Base-by-base conservation (phyloP, 352 stramenopile genomes). In the Elongisporangium prolatum region DNA sequence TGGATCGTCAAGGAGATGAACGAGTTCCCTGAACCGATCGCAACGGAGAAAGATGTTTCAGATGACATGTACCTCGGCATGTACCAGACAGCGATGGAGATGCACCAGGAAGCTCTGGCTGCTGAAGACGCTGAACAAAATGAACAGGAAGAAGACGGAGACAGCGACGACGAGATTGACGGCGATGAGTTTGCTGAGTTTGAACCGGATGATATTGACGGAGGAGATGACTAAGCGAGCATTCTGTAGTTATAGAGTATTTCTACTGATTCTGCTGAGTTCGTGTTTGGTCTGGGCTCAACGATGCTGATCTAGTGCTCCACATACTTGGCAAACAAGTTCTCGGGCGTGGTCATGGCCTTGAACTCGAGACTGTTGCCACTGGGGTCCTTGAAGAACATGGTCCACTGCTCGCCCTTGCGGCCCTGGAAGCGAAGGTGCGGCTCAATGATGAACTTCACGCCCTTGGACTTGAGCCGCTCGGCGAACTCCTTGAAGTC, bases 301-400 rank as follows among this genome's bases (percentile, higher is more conserved):
- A 11, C 25, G 21, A 14, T 58, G 14, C 10, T 72, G n/a, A n/a
- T n/a, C n/a, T 76, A 90, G 37, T 88, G 69, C 65, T 94, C 84
- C 21, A 90, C 79, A 63, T 99, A 99, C 72, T 98, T 99, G n/a
- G 93, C 93, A 75, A 99, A 99, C 16, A 99, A 72, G 71, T 99
- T 98, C 51, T 97, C 87, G 18, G 89, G 84, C 38, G 91, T 98
- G 8, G 93, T 98, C 97, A 99, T 99, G 52, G 95, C 93, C 71
- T 99, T 99, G 77, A 99, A 99, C 77, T 99, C 97, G 9, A 99
- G 83, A 74, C 98, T 99, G 73, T 99, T 99, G 57, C 92, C 93
- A 60, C 82, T 97, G 14, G 96, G 95, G 65, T 97, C 91, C 68
- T 99, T 99, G 78, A 99, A 99, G 74, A 99, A 99, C 97, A 99